A percentile compares a stretch with the other conserved stretches of the same genome.
These are phyloP conservation scores for Trichomonas tenax DNA, from an alignment of 208 protist species.

Conservation along the genomic window DNA sequence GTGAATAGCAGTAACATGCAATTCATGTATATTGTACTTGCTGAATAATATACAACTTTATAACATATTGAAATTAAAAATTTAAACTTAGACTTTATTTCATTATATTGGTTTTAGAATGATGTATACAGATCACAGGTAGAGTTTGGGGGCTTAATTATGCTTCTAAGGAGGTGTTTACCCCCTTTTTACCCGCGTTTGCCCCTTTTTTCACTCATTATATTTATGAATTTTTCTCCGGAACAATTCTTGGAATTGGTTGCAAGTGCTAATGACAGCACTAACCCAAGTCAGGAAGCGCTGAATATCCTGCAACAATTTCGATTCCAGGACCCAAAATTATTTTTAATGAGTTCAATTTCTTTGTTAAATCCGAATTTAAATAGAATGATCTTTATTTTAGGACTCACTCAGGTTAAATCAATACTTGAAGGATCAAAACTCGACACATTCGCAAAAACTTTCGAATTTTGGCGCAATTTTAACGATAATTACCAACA, in stretches of 20 bases:
- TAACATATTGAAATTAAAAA: too few relatives aligned
- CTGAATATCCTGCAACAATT: neutral
- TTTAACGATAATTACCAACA: neutral
- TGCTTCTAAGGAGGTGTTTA: too few relatives aligned
- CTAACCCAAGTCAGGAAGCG: neutral
- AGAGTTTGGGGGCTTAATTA: too few relatives aligned
- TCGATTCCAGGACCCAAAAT: neutral
- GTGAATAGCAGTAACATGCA: too few relatives aligned
- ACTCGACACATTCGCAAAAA: neutral
- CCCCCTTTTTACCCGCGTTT: too few relatives aligned
- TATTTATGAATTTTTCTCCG: too few relatives aligned
- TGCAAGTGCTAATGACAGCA: neutral
- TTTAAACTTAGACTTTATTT: too few relatives aligned
- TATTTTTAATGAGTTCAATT: neutral
- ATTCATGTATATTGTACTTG: too few relatives aligned
- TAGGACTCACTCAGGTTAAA: neutral
- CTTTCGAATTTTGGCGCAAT: neutral
- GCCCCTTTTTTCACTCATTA: too few relatives aligned
- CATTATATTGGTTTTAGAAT: too few relatives aligned
- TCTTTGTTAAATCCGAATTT: neutral
- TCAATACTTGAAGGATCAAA: neutral
- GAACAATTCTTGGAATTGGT: neutral
- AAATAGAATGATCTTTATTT: neutral
- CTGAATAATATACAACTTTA: too few relatives aligned
- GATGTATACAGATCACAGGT: too few relatives aligned